A percentile compares a stretch with the other conserved stretches of the same genome.
phyloP scores from a whole-genome alignment of 2,329 filamentous ascomycete genomes.

The Aspergillus ochraceoroseus region DNA sequence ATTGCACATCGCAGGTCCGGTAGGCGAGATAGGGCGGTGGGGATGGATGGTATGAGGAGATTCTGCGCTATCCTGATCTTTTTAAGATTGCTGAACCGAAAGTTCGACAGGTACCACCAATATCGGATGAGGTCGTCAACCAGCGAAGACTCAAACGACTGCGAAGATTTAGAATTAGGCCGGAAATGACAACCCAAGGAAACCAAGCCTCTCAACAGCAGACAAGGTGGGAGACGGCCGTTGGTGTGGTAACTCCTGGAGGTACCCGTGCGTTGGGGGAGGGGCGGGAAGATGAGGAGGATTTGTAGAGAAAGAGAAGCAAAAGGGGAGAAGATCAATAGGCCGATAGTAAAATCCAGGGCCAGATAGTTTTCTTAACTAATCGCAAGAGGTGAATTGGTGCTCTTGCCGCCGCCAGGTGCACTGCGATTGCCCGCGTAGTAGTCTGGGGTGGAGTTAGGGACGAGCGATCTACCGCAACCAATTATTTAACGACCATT shows the following conservation, averaged over 20 bases:
- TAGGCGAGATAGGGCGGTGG: slow-evolving; percentile 12
- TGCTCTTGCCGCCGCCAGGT: slow-evolving; percentile 10
- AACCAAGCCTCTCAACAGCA: too few species aligned
- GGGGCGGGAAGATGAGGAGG: too few species aligned
- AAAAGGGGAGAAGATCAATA: slow-evolving; percentile 2
- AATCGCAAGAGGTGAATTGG: slow-evolving; percentile 12
- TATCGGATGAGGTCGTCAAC: too few species aligned
- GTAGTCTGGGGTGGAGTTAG: slow-evolving; percentile 24
- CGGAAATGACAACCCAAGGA: too few species aligned
- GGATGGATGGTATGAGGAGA: too few species aligned
- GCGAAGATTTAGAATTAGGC: too few species aligned
- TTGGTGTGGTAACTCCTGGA: too few species aligned
- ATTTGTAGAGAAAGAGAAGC: background rate
- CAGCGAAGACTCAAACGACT: too few species aligned
- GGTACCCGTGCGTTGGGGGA: background rate
- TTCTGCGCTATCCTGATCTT: too few species aligned
- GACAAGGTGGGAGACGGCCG: too few species aligned
- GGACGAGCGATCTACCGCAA: slow-evolving; percentile 25
- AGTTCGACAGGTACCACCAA: too few species aligned
- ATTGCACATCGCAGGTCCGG: slow-evolving; percentile 33
- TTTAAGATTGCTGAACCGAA: too few species aligned
- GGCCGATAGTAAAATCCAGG: slow-evolving; percentile 12
- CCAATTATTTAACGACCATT: slow-evolving; percentile 25
- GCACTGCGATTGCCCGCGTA: slow-evolving; percentile 23
- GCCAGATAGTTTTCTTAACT: slow-evolving; percentile 11